Percentiles rank a stretch among this genome's conserved stretches.
Conservation (phyloP, 2,329 filamentous ascomycete genomes). For the Berkeleyomyces basicola region DNA sequence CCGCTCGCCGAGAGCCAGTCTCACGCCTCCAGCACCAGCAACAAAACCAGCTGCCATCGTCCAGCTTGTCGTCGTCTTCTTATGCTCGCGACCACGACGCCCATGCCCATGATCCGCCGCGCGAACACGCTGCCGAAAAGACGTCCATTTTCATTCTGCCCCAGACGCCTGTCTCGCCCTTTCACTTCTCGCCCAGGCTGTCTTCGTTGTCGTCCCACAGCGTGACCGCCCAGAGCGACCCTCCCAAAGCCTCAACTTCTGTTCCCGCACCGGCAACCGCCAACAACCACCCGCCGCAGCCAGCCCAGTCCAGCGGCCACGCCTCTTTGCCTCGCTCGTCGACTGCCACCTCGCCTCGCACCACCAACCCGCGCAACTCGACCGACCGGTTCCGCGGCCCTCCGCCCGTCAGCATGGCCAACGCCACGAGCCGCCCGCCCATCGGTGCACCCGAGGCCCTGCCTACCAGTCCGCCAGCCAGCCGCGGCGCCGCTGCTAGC, state of each 20-base stretch:
- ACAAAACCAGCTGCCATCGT: background rate
- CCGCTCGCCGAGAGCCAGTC: background rate
- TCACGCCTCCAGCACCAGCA: constrained; percentile 1
- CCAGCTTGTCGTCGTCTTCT: no score
- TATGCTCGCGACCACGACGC: background rate
- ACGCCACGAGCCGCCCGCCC: background rate
- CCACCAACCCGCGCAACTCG: background rate
- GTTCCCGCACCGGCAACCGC: background rate
- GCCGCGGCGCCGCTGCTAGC: background rate
- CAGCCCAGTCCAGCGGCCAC: background rate
- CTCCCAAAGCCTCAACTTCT: background rate
- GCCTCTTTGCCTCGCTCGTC: background rate
- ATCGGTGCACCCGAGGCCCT: background rate
- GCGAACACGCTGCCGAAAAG: constrained; percentile 20
- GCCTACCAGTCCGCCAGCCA: background rate
- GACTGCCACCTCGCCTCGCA: background rate
- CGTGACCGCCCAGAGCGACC: background rate
- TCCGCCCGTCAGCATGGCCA: background rate
- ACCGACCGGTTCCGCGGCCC: background rate
- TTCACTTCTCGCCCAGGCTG: constrained; percentile 25
- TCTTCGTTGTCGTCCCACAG: background rate
- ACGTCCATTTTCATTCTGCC: constrained; percentile 23
- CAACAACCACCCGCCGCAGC: background rate
- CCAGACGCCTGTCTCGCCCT: constrained; percentile 29
- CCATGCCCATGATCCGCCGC: background rate